Percentiles rank a stretch among this genome's conserved stretches.
Conservation (phyloP, 192 early-diverging fungal species). For the Funneliformis geosporum region DNA sequence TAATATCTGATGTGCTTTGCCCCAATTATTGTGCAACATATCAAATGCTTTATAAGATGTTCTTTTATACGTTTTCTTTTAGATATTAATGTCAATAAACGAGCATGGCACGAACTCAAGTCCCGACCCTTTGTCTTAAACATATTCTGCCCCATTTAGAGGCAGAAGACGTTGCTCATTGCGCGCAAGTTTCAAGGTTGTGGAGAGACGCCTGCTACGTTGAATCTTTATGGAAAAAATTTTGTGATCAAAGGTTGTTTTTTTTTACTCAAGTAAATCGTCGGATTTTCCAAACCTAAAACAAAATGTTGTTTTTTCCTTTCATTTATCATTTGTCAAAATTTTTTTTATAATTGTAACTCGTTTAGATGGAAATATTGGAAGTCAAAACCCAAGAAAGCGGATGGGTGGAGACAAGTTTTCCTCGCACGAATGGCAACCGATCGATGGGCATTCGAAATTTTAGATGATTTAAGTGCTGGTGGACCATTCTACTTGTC, state of each 20-base stretch:
- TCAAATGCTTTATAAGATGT: conserved; percentile 1
- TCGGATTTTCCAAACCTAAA: background rate
- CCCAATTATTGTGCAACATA: background rate
- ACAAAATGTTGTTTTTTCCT: background rate
- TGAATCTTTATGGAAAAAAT: conserved; percentile 27
- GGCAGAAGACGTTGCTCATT: conserved; percentile 24
- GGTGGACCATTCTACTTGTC: conserved; percentile 21
- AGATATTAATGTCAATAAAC: background rate
- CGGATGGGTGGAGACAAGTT: conserved; percentile 29
- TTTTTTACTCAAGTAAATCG: background rate
- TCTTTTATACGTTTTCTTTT: background rate
- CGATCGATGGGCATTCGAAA: conserved; percentile 26
- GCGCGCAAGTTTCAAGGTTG: conserved; percentile 29
- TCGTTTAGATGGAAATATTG: conserved; percentile 29
- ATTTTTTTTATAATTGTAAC: background rate
- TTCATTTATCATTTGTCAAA: background rate
- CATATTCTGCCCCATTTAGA: conserved; percentile 28
- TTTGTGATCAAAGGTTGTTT: conserved; percentile 21
- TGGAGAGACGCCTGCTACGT: conserved; percentile 28
- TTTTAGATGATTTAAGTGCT: conserved; percentile 16
- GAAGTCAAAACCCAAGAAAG: conserved; percentile 27
- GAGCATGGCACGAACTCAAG: conserved; percentile 21
- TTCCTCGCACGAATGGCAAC: conserved; percentile 15
- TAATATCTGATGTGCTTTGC: background rate
- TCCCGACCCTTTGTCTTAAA: conserved; percentile 18